phyloP scores from a whole-genome alignment of 2,329 filamentous ascomycete genomes.

The Colletotrichum sp. region DNA sequence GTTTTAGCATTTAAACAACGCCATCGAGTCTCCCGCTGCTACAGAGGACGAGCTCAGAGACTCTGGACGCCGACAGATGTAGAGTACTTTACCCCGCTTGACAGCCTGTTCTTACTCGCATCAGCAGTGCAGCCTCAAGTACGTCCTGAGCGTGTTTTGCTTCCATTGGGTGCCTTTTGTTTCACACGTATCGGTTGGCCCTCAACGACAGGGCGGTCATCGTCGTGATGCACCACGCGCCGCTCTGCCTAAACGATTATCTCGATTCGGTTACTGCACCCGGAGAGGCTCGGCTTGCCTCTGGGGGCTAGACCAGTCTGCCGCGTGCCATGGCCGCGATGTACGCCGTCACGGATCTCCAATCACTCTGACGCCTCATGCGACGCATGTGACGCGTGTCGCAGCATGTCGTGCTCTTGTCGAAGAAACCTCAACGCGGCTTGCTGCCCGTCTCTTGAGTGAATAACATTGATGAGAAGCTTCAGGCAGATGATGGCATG shows the following conservation, averaged over 20 bases:
- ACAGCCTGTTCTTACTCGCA: background rate
- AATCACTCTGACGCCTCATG: background rate
- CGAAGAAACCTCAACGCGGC: background rate
- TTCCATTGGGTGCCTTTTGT: background rate
- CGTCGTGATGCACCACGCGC: background rate
- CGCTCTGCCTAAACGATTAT: background rate
- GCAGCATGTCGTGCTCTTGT: background rate
- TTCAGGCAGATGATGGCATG: background rate
- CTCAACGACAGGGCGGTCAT: background rate
- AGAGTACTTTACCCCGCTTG: background rate
- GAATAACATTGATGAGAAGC: background rate
- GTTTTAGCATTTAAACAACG: background rate
- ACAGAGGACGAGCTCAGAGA: background rate
- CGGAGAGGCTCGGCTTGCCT: background rate
- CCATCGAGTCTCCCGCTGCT: background rate
- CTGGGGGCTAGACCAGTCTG: background rate
- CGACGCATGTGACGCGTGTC: background rate
- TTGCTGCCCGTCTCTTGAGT: background rate
- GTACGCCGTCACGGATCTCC: background rate
- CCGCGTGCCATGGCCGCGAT: background rate
- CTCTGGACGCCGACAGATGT: background rate
- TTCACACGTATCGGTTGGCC: background rate
- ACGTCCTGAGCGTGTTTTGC: background rate
- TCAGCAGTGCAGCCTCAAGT: background rate
- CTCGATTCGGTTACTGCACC: background rate